Evolutionary conservation across 192 early-diverging fungal genomes (phyloP).

Genomic region (Pecoramyces ruminantium): DNA sequence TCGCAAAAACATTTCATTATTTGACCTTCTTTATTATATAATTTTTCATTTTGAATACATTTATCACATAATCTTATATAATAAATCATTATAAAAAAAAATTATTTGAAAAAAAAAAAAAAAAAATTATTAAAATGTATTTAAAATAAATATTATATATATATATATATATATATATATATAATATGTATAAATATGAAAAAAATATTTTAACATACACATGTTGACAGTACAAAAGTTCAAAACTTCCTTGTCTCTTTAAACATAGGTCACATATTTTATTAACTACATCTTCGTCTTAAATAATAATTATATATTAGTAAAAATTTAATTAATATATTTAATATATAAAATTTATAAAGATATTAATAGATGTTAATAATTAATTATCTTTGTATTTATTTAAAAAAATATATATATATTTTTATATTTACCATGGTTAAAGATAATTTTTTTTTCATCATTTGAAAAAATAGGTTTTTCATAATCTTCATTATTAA

Average conservation of each 20-base stretch:
- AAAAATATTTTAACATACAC: background rate
- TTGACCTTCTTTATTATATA: background rate
- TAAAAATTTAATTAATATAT: no score
- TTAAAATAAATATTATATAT: no score
- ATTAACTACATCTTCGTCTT: background rate
- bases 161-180: no score
- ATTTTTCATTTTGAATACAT: background rate
- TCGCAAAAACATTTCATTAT: background rate
- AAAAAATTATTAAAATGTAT: background rate
- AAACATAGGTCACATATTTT: background rate
- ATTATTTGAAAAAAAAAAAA: no score
- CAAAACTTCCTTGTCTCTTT: background rate
- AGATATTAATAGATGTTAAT: no score
- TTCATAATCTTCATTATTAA: background rate
- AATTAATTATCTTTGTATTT: no score
- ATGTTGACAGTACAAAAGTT: background rate
- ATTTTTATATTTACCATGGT: background rate
- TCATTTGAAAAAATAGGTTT: background rate
- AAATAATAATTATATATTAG: background rate
- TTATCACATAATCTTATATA: background rate
- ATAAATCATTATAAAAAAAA: no score
- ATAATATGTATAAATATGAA: no score
- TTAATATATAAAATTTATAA: no score
- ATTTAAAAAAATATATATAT: no score
- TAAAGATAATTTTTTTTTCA: background rate